These are phyloP conservation scores for Entomortierella parvispora DNA, from an alignment of 192 early-diverging fungal species.

Conservation along the genomic window DNA sequence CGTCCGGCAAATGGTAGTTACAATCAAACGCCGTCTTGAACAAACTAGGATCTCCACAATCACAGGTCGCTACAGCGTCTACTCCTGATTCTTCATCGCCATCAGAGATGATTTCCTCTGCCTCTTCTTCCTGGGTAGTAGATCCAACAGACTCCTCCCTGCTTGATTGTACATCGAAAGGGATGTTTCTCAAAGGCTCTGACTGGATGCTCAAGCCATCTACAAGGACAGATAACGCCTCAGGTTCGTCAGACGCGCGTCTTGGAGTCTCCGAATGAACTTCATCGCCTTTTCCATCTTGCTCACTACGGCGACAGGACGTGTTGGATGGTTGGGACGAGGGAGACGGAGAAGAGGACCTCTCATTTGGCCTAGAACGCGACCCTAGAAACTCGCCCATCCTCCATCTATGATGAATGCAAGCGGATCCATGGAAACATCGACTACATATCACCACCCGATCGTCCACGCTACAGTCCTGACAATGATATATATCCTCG, in stretches of 20 bases:
- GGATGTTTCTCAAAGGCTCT: neutral
- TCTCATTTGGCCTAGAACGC: too few species aligned
- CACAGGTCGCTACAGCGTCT: slow-evolving; percentile 1
- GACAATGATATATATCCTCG: slow-evolving; percentile 48
- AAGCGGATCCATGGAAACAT: slow-evolving; percentile 32
- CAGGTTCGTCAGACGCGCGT: neutral
- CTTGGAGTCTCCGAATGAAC: too few species aligned
- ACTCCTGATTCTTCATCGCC: neutral
- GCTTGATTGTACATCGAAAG: too few species aligned
- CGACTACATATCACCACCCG: slow-evolving; percentile 29
- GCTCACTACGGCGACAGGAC: neutral
- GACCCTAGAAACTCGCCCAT: slow-evolving; percentile 12
- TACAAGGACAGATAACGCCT: neutral
- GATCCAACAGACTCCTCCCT: neutral
- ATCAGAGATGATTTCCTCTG: neutral
- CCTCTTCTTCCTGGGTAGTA: neutral
- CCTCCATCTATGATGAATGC: slow-evolving; percentile 29
- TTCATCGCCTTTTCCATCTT: too few species aligned
- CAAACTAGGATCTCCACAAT: slow-evolving; percentile 31
- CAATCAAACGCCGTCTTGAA: slow-evolving; percentile 35
- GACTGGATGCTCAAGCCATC: neutral
- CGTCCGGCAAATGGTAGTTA: slow-evolving; percentile 33
- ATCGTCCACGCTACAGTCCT: slow-evolving; percentile 32
- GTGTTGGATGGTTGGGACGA: neutral
- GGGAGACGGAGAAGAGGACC: neutral